Conservation (phyloP, 257 asterid genomes). For the Lavandula angustifolia region DNA sequence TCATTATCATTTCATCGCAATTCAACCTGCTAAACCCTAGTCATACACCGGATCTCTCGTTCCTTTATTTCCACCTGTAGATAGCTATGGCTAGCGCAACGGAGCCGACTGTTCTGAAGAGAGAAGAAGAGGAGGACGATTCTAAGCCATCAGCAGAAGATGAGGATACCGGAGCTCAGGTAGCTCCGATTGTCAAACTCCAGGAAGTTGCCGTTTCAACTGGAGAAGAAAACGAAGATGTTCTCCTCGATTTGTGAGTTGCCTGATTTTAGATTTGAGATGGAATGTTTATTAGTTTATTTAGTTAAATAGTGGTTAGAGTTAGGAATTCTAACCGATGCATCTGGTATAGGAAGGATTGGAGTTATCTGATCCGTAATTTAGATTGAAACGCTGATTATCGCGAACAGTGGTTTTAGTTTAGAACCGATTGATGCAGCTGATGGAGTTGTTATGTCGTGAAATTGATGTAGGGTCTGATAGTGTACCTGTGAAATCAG, state of each 20-base stretch:
- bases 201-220: constrained; percentile 79
- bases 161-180: constrained; percentile 83
- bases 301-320: constrained; percentile 6
- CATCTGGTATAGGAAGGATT: background rate
- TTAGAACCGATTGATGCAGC: background rate
- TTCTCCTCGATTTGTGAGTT: constrained; percentile 67
- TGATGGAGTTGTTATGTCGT: background rate
- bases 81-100: constrained; percentile 53
- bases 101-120: constrained; percentile 43
- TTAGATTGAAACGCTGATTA: background rate
- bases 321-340: background rate
- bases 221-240: constrained; percentile 77
- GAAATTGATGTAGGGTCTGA: background rate
- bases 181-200: constrained; percentile 71
- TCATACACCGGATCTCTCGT: constrained; percentile 44
- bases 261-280: constrained; percentile 2
- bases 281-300: background rate
- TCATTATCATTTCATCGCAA: background rate
- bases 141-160: constrained; percentile 55
- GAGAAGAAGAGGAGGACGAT: constrained; percentile 56
- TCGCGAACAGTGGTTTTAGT: constrained; percentile 15
- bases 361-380: background rate
- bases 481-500: background rate
- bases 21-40: constrained; percentile 37
- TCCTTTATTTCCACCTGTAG: background rate